Percentiles rank a stretch among this genome's conserved stretches.
phyloP scores from a whole-genome alignment of 2,329 filamentous ascomycete species.

The Dichotomopilus funicola region DNA sequence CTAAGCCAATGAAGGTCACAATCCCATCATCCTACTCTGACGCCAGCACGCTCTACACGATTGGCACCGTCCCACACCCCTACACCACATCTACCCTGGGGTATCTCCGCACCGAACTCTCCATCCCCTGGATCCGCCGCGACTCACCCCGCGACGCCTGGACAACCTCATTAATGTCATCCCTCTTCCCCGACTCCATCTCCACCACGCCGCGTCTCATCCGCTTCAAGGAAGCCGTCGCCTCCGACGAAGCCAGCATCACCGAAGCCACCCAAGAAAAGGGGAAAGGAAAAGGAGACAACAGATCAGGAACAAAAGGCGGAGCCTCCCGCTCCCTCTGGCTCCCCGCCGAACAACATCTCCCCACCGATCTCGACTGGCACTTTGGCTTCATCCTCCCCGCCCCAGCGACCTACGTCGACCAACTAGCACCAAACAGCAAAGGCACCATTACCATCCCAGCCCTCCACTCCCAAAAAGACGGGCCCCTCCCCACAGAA shows the following conservation, averaged over 20 bases:
- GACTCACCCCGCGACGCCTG: slow-evolving; percentile 70
- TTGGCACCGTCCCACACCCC: slow-evolving; percentile 85
- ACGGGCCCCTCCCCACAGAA: slow-evolving; percentile 22
- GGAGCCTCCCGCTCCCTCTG: slow-evolving; percentile 61
- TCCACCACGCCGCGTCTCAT: slow-evolving; percentile 61
- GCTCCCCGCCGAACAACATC: slow-evolving; percentile 63
- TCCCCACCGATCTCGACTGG: slow-evolving; percentile 76
- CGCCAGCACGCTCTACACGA: slow-evolving; percentile 64
- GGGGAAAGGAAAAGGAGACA: slow-evolving; percentile 25
- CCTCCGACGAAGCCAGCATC: slow-evolving; percentile 41
- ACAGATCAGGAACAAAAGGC: slow-evolving; percentile 27
- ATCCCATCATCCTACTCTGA: slow-evolving; percentile 66
- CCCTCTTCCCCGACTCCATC: slow-evolving; percentile 57
- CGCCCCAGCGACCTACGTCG: slow-evolving; percentile 34
- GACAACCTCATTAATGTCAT: slow-evolving; percentile 64
- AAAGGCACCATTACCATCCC: slow-evolving; percentile 22
- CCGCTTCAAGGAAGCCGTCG: slow-evolving; percentile 75
- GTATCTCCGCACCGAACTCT: slow-evolving; percentile 53
- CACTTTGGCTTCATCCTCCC: slow-evolving; percentile 81
- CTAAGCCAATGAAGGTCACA: slow-evolving; percentile 58
- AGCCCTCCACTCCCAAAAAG: neutral
- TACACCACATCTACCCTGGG: slow-evolving; percentile 72
- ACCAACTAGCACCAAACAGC: slow-evolving; percentile 16
- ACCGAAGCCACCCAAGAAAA: neutral
- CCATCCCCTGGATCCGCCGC: slow-evolving; percentile 58